Evolutionary conservation across 768 basidiomycete species (phyloP).

Genomic region (Candolleomyces aberdarensis): DNA sequence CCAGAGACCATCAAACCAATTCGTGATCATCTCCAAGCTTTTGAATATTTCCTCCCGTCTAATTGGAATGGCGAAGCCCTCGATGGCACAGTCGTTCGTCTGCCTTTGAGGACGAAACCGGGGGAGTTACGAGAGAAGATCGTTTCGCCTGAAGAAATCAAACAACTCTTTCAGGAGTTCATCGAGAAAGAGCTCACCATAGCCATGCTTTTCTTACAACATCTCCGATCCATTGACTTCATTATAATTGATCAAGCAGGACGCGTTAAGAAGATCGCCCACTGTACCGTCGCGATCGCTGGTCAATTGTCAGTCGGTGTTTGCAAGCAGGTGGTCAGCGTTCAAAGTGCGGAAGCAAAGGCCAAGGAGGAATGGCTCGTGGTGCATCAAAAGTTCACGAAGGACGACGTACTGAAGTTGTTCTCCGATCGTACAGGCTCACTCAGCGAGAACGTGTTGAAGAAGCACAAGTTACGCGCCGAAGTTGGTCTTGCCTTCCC

Average conservation of each 20-base stretch:
- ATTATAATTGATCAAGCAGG: constrained; percentile 31
- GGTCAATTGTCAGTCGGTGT: background rate
- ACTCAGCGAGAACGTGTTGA: constrained; percentile 21
- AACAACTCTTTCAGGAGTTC: constrained; percentile 38
- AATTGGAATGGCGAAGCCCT: constrained; percentile 19
- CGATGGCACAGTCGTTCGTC: constrained; percentile 42
- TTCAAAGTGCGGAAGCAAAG: constrained; percentile 3
- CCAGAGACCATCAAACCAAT: constrained; percentile 15
- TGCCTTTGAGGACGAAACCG: constrained; percentile 36
- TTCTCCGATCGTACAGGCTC: constrained; percentile 24
- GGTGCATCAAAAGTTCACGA: constrained; percentile 25
- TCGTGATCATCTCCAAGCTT: constrained; percentile 30
- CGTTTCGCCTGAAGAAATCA: constrained; percentile 29
- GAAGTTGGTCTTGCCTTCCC: constrained; percentile 36
- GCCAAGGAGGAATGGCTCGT: constrained; percentile 30
- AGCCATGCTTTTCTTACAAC: constrained; percentile 40
- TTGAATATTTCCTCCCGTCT: constrained; percentile 22
- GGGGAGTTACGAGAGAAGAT: constrained; percentile 34
- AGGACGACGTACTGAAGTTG: constrained; percentile 18
- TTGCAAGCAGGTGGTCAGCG: constrained; percentile 15
- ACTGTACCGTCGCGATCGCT: constrained; percentile 13
- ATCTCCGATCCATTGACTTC: constrained; percentile 37
- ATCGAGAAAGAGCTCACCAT: constrained; percentile 36
- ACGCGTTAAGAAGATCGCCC: background rate
- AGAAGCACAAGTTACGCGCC: constrained; percentile 40